phyloP scores from a whole-genome alignment of 352 stramenopile genomes.

The Phytophthora citrophthora region DNA sequence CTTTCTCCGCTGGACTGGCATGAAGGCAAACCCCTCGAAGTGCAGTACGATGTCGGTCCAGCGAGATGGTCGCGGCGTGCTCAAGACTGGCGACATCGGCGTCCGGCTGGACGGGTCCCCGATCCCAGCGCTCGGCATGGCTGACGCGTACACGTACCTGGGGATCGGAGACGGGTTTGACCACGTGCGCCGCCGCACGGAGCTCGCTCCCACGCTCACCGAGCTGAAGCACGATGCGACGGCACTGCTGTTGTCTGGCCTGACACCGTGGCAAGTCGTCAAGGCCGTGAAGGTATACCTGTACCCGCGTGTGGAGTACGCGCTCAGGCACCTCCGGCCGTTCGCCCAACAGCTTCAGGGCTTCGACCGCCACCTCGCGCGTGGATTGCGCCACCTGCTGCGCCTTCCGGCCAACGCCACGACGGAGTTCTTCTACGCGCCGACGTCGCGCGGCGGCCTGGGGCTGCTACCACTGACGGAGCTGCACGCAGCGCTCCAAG shows the following conservation, averaged over 20 bases:
- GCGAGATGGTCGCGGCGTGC: neutral
- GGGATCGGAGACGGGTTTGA: slow-evolving; percentile 2
- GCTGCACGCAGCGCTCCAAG: slow-evolving; percentile 10
- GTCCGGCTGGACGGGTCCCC: neutral
- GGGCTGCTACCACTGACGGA: slow-evolving; percentile 8
- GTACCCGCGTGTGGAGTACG: slow-evolving; percentile 5
- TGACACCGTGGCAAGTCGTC: slow-evolving; percentile 10
- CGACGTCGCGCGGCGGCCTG: slow-evolving; percentile 5
- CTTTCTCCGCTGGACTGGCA: slow-evolving; percentile 13
- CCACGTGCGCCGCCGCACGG: neutral
- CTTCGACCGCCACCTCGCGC: slow-evolving; percentile 4
- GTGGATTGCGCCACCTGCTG: slow-evolving; percentile 3
- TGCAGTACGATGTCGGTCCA: neutral
- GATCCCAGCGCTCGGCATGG: neutral
- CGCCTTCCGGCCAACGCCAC: slow-evolving; percentile 2
- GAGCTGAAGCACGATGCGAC: slow-evolving; percentile 1
- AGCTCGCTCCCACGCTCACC: neutral
- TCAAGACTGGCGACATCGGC: neutral
- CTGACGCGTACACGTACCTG: neutral
- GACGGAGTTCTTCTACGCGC: slow-evolving; percentile 14
- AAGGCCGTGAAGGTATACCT: slow-evolving; percentile 23
- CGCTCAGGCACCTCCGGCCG: slow-evolving; percentile 3
- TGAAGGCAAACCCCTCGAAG: slow-evolving; percentile 5
- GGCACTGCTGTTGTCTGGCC: neutral
- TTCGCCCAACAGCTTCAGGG: neutral